Evolutionary conservation across 352 stramenopile genomes (phyloP).

Genomic region (Pythium guiyangense): DNA sequence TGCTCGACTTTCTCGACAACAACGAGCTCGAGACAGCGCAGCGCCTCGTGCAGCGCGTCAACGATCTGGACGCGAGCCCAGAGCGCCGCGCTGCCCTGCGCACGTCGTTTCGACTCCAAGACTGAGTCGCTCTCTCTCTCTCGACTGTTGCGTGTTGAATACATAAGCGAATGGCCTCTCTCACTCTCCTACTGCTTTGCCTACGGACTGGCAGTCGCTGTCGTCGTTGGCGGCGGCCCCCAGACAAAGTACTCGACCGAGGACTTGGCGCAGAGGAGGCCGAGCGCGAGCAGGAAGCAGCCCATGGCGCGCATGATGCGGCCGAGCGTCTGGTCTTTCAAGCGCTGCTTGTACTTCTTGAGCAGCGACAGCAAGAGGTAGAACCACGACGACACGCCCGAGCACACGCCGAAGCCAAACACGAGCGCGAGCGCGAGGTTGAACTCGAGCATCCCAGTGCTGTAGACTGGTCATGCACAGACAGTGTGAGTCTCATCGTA

Average conservation of each 20-base stretch:
- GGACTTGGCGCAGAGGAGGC: conserved; percentile 79
- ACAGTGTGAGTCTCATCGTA: background rate
- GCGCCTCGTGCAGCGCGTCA: conserved; percentile 25
- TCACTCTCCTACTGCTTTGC: conserved; percentile 11
- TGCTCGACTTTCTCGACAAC: conserved; percentile 68
- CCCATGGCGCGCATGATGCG: conserved; percentile 82
- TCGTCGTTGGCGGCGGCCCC: conserved; percentile 15
- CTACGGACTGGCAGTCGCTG: conserved; percentile 23
- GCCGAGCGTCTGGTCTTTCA: conserved; percentile 84
- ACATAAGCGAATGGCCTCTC: conserved; percentile 3
- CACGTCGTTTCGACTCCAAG: conserved; percentile 6
- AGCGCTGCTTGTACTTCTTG: conserved; percentile 88
- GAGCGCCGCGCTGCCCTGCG: too few relatives aligned
- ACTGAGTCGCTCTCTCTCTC: background rate
- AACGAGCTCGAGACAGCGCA: conserved; percentile 49
- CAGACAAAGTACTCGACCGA: conserved; percentile 82
- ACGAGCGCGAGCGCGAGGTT: conserved; percentile 79
- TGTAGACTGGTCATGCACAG: conserved; percentile 51
- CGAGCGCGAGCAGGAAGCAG: conserved; percentile 78
- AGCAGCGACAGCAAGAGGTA: conserved; percentile 81
- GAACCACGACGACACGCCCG: conserved; percentile 87
- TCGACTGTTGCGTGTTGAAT: conserved; percentile 10
- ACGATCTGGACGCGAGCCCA: background rate
- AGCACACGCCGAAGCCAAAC: conserved; percentile 80
- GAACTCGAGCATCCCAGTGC: conserved; percentile 84